Conservation (phyloP, 1,139 yeast genomes). For the Suhomyces bolitotheri region DNA sequence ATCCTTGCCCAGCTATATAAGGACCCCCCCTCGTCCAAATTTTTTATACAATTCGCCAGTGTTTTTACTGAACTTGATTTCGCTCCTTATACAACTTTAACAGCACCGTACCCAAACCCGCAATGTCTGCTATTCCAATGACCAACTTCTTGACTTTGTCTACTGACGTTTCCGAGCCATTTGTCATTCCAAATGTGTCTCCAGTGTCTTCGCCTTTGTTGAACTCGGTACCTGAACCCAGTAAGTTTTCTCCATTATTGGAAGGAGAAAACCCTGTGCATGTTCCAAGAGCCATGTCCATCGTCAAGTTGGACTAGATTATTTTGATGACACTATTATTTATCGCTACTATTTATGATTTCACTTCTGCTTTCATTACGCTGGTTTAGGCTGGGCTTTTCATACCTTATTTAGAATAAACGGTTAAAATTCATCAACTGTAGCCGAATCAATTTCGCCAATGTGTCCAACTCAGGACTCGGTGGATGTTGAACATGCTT, state of each 20-base stretch:
- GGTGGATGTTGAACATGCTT: too few species aligned
- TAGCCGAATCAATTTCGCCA: too few species aligned
- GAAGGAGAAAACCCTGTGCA: conserved; percentile 14
- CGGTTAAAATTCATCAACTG: too few species aligned
- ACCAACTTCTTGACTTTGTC: conserved; percentile 50
- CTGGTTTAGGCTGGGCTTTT: too few species aligned
- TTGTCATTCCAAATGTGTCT: conserved; percentile 62
- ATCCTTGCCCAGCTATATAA: conserved; percentile 3
- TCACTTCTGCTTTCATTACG: conserved; percentile 5
- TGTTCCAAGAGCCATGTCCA: conserved; percentile 24
- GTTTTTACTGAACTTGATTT: too few species aligned
- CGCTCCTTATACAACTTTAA: too few species aligned
- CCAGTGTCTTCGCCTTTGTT: conserved; percentile 51
- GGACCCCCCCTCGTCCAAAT: not conserved
- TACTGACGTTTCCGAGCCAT: conserved; percentile 59
- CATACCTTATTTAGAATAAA: too few species aligned
- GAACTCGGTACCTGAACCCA: conserved; percentile 17
- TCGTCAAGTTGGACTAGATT: conserved; percentile 27
- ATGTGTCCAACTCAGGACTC: too few species aligned
- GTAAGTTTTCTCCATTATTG: conserved; percentile 16
- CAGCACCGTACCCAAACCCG: too few species aligned
- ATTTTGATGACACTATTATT: too few species aligned
- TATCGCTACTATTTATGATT: conserved; percentile 6
- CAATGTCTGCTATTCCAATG: conserved; percentile 14
- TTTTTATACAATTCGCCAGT: not conserved